phyloP scores from a whole-genome alignment of 768 basidiomycete species.

The Trametes gibbosa region DNA sequence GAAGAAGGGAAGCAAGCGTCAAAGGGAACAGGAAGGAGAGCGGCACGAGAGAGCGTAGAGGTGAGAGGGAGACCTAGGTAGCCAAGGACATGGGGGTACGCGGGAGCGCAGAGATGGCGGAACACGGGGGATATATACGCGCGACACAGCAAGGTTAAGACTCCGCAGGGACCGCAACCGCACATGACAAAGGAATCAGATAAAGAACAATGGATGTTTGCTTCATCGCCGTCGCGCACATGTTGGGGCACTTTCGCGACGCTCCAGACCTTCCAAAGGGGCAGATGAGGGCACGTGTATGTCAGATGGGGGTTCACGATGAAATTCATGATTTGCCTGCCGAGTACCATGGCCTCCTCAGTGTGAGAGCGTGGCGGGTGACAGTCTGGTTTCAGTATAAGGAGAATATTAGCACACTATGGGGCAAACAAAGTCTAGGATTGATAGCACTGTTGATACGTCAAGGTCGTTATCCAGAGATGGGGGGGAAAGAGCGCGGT shows the following conservation, averaged over 20 bases:
- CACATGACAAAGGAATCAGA: conserved; percentile 10
- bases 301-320: no score
- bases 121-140: not conserved
- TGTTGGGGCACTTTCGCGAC: not conserved
- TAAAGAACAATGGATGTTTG: conserved; percentile 6
- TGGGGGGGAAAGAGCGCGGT: not conserved
- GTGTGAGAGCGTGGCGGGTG: not conserved
- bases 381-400: no score
- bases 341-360: not conserved
- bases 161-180: conserved; percentile 3
- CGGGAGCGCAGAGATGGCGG: not conserved
- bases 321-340: no score
- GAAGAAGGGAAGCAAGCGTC: no score
- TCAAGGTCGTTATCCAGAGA: not conserved
- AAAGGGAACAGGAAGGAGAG: no score
- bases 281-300: no score
- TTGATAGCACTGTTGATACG: no score
- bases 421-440: no score
- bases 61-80: no score
- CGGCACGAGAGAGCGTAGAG: no score
- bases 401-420: no score
- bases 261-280: not conserved
- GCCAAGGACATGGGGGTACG: not conserved
- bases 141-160: not conserved
- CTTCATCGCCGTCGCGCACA: not conserved